Evolutionary conservation across 176 grass and related monocot genomes (phyloP), one percentile per base, ranked within the genome.

Genomic region (Phoenix dactylifera): DNA sequence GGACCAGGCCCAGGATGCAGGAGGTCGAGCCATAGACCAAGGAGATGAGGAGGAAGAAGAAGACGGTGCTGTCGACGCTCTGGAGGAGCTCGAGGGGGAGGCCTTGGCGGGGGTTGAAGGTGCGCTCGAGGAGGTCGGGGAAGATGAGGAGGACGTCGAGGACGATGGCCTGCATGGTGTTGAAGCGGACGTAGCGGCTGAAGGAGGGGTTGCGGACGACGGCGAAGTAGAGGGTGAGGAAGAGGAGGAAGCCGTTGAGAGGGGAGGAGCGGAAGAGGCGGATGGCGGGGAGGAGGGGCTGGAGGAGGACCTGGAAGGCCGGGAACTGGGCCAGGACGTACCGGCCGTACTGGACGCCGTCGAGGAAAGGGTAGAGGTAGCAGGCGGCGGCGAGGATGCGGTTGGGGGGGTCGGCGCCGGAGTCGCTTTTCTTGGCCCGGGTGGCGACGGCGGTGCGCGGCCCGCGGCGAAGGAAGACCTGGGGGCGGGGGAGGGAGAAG

Each of bases 291-390:
- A 26, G 73, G 4, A 98, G 82, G 54, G 87, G 93, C 68, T 72
- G 63, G 32, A 97, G 77, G 16, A 87, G 25, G 44, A 86, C 18
- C 57, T 56, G 59, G 59, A 98, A 84, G 63, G 75, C 2, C 2
- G 93, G 93, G 76, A 88, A 98, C 82, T 88, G 84, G 14, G 75
- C 9, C 9, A 78, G 52, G 15, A 84, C 57, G 58, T 28, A 78
- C 16, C 74, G 69, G 9, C 74, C 81, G 52, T 78, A 73, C 15
- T 65, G 62, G 7, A 84, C 44, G 69, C 93, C 93, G 66, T 98
- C 87, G 48, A 98, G 93, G 76, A 98, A 98, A n/a, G 93, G 87
- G 73, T 89, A 98, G 51, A 98, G 70, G 79, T 92, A 98, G 35
- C 87, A 89, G 0, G 67, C 87, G 0, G 93, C 93, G 0, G 93